phyloP scores from a whole-genome alignment of 2,329 filamentous ascomycete genomes.

The Cladophialophora immunda region DNA sequence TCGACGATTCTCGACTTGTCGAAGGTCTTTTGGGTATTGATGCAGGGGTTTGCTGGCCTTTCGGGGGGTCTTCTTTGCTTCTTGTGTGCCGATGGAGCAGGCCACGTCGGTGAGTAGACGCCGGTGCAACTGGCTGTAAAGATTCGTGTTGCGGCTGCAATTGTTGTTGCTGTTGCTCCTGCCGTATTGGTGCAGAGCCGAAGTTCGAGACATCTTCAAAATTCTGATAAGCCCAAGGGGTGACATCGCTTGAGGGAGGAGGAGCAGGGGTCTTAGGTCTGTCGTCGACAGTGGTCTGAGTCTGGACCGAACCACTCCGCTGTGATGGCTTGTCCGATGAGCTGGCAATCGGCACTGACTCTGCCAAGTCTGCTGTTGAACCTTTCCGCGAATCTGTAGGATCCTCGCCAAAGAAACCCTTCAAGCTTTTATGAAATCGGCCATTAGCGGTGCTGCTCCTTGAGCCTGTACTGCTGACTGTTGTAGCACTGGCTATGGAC shows the following conservation, averaged over 20 bases:
- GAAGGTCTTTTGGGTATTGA: constrained; percentile 72
- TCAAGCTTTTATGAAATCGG: constrained; percentile 78
- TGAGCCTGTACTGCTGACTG: constrained; percentile 84
- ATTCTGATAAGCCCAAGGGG: constrained; percentile 96
- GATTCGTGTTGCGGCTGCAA: constrained; percentile 60
- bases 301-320: constrained; percentile 83
- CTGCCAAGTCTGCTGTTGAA: constrained; percentile 61
- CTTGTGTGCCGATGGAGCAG: constrained; percentile 61
- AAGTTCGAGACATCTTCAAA: constrained; percentile 62
- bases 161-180: constrained; percentile 55
- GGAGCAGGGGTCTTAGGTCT: constrained; percentile 67
- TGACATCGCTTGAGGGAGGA: constrained; percentile 84
- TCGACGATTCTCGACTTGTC: constrained; percentile 77
- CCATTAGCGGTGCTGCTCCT: constrained; percentile 75
- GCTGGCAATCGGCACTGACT: constrained; percentile 67
- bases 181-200: constrained; percentile 39
- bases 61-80: constrained; percentile 67
- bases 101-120: constrained; percentile 57
- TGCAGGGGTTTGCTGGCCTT: constrained; percentile 47
- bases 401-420: constrained; percentile 93
- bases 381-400: constrained; percentile 62
- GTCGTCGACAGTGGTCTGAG: constrained; percentile 61
- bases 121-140: constrained; percentile 58
- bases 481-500: constrained; percentile 87
- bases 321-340: constrained; percentile 62